Evolutionary conservation across 2,329 filamentous ascomycete genomes (phyloP).

Genomic region (Plectosphaerella plurivora): DNA sequence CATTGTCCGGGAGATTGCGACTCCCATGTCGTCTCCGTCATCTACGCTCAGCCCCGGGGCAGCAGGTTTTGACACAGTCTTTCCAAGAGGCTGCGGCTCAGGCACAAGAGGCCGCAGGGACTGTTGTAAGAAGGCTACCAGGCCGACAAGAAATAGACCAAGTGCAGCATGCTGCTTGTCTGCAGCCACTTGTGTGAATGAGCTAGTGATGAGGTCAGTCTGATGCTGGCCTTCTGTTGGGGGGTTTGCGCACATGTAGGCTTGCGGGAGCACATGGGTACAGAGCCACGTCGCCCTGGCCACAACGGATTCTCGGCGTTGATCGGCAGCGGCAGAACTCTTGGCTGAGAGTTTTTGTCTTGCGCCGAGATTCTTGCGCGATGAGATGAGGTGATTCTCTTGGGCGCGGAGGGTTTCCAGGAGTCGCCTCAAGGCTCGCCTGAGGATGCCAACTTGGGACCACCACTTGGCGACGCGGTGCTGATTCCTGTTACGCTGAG

Average conservation of each 20-base stretch:
- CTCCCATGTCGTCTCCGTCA: no score
- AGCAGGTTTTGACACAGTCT: no score
- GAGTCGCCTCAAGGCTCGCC: conserved; percentile 59
- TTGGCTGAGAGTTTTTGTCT: neutral
- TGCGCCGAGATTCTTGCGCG: neutral
- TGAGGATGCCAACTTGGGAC: conserved; percentile 64
- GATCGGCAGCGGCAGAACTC: neutral
- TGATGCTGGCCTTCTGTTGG: neutral
- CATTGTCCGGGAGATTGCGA: no score
- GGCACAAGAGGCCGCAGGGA: no score
- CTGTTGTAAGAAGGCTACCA: conserved; percentile 39
- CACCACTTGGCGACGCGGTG: conserved; percentile 82
- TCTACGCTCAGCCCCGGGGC: no score
- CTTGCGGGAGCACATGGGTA: conserved; percentile 23
- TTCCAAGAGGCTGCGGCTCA: no score
- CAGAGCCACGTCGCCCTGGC: conserved; percentile 22
- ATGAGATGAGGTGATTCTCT: neutral
- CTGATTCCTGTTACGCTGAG: conserved; percentile 87
- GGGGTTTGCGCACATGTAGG: conserved; percentile 26
- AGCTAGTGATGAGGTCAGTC: conserved; percentile 25
- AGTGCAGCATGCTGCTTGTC: conserved; percentile 70
- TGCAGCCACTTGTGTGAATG: conserved; percentile 66
- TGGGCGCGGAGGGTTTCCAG: conserved; percentile 24
- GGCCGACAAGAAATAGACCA: conserved; percentile 63
- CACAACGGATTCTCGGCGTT: neutral